These are phyloP conservation scores for Xerocomus nothofagi DNA, from an alignment of 1,284 basidiomycete species.

Conservation along the genomic window DNA sequence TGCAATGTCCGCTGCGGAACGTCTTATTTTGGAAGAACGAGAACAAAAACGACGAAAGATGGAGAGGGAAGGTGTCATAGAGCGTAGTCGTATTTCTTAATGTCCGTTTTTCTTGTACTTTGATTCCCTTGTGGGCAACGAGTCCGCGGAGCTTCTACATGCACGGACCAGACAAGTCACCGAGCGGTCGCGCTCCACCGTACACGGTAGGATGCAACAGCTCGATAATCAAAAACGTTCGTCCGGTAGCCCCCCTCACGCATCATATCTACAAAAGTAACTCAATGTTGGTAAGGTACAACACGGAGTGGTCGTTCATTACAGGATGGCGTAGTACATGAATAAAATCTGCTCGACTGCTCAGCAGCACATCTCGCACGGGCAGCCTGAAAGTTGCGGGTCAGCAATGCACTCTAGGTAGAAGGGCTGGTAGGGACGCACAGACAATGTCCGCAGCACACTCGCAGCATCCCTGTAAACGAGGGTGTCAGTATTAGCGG, in stretches of 20 bases:
- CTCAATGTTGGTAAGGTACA: slow-evolving; percentile 11
- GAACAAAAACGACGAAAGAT: slow-evolving; percentile 75
- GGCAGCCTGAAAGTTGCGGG: slow-evolving; percentile 23
- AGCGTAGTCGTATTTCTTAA: slow-evolving; percentile 12
- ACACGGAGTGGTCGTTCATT: too few relatives aligned
- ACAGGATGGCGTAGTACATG: slow-evolving; percentile 9
- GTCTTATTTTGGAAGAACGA: slow-evolving; percentile 83
- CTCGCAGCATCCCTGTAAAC: slow-evolving; percentile 31
- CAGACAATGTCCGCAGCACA: slow-evolving; percentile 33
- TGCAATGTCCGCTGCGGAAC: slow-evolving; percentile 79
- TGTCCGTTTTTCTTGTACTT: neutral
- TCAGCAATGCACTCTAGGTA: slow-evolving; percentile 3
- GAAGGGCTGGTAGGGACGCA: slow-evolving; percentile 17
- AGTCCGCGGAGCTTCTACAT: neutral
- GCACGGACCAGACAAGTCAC: too few relatives aligned
- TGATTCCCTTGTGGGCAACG: too few relatives aligned
- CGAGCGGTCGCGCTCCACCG: too few relatives aligned
- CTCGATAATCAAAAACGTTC: too few relatives aligned
- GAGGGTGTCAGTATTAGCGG: slow-evolving; percentile 1
- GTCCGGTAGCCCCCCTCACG: too few relatives aligned
- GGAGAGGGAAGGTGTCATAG: slow-evolving; percentile 50
- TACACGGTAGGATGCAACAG: too few relatives aligned
- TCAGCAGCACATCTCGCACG: slow-evolving; percentile 36
- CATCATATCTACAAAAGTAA: neutral
- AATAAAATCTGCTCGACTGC: neutral